Evolutionary conservation across 495 filamentous ascomycete species (phyloP), one percentile per base, ranked within the genome.

Genomic region (Daldinia loculata): DNA sequence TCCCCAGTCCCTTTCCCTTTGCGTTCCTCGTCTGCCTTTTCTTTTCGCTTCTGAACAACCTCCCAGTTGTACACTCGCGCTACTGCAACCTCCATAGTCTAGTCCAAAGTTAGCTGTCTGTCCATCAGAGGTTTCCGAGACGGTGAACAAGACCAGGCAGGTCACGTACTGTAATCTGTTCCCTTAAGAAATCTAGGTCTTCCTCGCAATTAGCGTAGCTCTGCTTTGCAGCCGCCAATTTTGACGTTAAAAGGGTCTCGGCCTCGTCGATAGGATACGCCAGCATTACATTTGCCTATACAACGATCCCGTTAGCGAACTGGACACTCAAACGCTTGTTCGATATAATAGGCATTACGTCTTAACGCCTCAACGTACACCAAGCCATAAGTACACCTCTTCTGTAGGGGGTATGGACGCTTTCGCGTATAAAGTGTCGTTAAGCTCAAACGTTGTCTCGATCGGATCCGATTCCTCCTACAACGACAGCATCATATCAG

Each of bases 51-150:
- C 84, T 96, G 89, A 36, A 92, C 92, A 6, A 99, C 92, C 76
- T 99, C 95, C 93, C 95, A 98, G 78, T 99, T 99, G 79, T 98
- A 99, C n/a, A 99, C 92, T 62, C 96, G 85, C 22, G 95, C 95
- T 17, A 93, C 94, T 12, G 95, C 95, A 41, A 99, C 95, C 80
- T 99, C 95, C 80, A 99, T 87, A 0, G 95, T 99, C 93, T 97
- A 71, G 17, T 72, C 71, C 32, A 17, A 15, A 22, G 66, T 84
- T 56, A 83, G 79, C 50, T 43, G 34, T 41, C 36, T 65, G 7
- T 15, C 34, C 30, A 26, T 22, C 60, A 24, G 19, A 34, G 17
- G 45, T 8, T n/a, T 34, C 3, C 24, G 5, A 8, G 15, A n/a
- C 12, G 4, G 34, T 36, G 34, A 2, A 7, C 4, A 32, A 45